Base-by-base conservation (phyloP, 352 stramenopile species). In the Phytophthora citrophthora region DNA sequence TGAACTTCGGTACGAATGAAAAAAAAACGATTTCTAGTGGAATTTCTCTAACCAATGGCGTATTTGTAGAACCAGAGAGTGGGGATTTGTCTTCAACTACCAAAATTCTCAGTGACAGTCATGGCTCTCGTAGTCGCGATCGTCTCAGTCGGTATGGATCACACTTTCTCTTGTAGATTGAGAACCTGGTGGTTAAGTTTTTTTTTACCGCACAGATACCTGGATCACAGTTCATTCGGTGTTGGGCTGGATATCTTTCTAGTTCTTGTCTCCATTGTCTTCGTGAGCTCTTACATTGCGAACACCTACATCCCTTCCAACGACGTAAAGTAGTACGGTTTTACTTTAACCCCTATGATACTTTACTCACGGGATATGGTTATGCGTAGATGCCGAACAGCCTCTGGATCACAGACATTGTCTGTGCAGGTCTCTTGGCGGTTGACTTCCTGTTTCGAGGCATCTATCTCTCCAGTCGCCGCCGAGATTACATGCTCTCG, bases 381-480 rank as follows among this genome's bases (percentile, higher is more conserved):
- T 48, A 27, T 32, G 11, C 2, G 44, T 13, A 93, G 82, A 82
- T 93, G 24, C 79, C 82, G 11, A 38, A 54, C 50, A 80, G 69
- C 62, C 71, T 92, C 38, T 95, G 84, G 86, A 16, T 79, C 3
- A 56, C 72, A 0, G 86, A 95, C 47, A 64, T 95, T n/a, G 29
- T 90, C 15, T 90, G 83, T 34, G 83, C 84, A 11, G 46, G 56
- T 9, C 49, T 83, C 29, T 92, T 95, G 44, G 48, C 76, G 0
- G 50, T 82, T 4, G 84, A 93, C 50, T 93, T 86, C 54, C 40
- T 81, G 24, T 95, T 95, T 45, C 81, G 86, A 27, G 84, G 83
- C 6, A 57, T 95, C 18, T 90, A 89, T 39, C 71, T 93, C 11
- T 81, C 84, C 1, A 80, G 86, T 59, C 83, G 88, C 16, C 84